Evolutionary conservation across 2,329 filamentous ascomycete species (phyloP).

Genomic region (Remersonia thermophila): DNA sequence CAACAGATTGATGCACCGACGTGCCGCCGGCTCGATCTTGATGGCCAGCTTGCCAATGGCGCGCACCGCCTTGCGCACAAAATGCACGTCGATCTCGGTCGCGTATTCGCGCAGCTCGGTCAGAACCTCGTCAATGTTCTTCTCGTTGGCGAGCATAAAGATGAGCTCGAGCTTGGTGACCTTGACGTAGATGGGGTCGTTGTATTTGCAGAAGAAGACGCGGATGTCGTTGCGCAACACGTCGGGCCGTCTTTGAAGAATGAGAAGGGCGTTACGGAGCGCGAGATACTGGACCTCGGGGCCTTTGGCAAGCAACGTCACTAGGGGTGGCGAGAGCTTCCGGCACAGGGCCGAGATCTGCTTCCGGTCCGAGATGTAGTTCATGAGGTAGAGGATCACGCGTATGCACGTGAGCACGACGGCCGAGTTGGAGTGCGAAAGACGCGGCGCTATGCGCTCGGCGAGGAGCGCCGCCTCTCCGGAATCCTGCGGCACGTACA

Average conservation of each 20-base stretch:
- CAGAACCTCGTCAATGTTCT: slow-evolving; percentile 89
- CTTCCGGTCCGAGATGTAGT: slow-evolving; percentile 89
- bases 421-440: slow-evolving; percentile 93
- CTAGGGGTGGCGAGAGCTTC: slow-evolving; percentile 87
- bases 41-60: slow-evolving; percentile 97
- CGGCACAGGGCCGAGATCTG: slow-evolving; percentile 76
- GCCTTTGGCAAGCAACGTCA: slow-evolving; percentile 89
- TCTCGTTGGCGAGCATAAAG: slow-evolving; percentile 94
- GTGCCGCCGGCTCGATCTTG: slow-evolving; percentile 91
- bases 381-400: slow-evolving; percentile 95
- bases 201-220: slow-evolving; percentile 99
- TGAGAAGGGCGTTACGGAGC: slow-evolving; percentile 82
- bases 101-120: slow-evolving; percentile 93
- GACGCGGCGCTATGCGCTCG: slow-evolving; percentile 84
- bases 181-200: slow-evolving; percentile 98
- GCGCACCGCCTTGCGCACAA: slow-evolving; percentile 92
- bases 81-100: slow-evolving; percentile 97
- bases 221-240: slow-evolving; percentile 92
- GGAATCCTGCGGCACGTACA: slow-evolving; percentile 87
- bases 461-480: slow-evolving; percentile 80
- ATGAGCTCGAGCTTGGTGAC: slow-evolving; percentile 97
- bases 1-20: slow-evolving; percentile 81
- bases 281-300: slow-evolving; percentile 98
- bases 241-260: slow-evolving; percentile 83
- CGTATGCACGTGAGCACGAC: slow-evolving; percentile 94